phyloP scores from a whole-genome alignment of 2,329 filamentous ascomycete genomes.

The Xylariaceae sp. region DNA sequence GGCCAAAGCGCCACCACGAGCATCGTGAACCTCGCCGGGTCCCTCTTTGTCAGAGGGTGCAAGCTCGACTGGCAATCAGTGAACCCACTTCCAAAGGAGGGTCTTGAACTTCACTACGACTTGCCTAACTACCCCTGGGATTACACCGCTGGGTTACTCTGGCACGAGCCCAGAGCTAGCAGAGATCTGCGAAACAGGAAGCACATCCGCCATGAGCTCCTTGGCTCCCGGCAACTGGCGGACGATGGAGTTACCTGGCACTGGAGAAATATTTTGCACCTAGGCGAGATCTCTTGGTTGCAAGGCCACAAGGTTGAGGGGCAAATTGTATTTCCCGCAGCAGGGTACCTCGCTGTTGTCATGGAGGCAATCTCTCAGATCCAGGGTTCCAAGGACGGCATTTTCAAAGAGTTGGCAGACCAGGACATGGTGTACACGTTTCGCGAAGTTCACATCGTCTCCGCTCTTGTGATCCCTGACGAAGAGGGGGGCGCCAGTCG shows the following conservation, averaged over 20 bases:
- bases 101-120: slow-evolving; percentile 20
- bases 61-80: slow-evolving; percentile 3
- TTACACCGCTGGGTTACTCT: slow-evolving; percentile 15
- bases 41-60: slow-evolving; percentile 4
- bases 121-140: slow-evolving; percentile 5
- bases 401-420: not conserved
- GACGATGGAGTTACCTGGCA: slow-evolving; percentile 13
- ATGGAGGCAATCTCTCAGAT: not conserved
- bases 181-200: slow-evolving; percentile 21
- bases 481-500: not conserved
- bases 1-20: slow-evolving; percentile 2
- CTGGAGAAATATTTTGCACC: slow-evolving; percentile 15
- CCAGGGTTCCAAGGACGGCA: not conserved
- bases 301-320: slow-evolving; percentile 9
- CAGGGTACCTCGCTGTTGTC: not conserved
- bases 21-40: slow-evolving; percentile 9
- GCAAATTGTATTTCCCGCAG: slow-evolving; percentile 10
- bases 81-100: slow-evolving; percentile 1
- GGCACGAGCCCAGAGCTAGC: slow-evolving; percentile 21
- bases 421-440: slow-evolving; percentile 1
- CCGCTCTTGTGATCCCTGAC: slow-evolving; percentile 2
- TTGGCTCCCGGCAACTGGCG: slow-evolving; percentile 26
- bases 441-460: slow-evolving; percentile 1
- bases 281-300: slow-evolving; percentile 10
- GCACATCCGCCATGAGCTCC: slow-evolving; percentile 34